Conservation (phyloP, 1,139 yeast species). For the Candida tetrigidarum region DNA sequence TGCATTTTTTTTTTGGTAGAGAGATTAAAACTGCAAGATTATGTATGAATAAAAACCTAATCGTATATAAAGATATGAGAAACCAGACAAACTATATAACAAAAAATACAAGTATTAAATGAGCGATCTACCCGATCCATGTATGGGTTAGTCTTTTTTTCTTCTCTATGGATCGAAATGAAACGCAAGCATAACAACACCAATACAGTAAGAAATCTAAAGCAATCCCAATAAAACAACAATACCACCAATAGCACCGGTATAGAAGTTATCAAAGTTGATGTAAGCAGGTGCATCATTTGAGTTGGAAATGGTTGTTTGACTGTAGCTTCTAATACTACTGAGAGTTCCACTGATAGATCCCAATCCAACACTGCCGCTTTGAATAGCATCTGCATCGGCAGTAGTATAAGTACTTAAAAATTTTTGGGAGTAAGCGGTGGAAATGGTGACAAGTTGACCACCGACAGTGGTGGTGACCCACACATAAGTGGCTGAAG, state of each 20-base stretch:
- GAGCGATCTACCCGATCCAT: too few species aligned
- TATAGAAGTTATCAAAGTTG: slow-evolving; percentile 8
- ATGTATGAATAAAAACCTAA: not conserved
- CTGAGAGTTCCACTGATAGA: slow-evolving; percentile 39
- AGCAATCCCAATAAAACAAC: slow-evolving; percentile 14
- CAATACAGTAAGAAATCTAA: slow-evolving; percentile 2
- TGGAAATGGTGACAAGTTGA: slow-evolving; percentile 28
- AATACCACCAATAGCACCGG: slow-evolving; percentile 13
- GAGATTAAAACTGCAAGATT: not conserved
- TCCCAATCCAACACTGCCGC: slow-evolving; percentile 45
- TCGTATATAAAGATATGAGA: not conserved
- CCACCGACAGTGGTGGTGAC: slow-evolving; percentile 42
- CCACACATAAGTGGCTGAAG: slow-evolving; percentile 33
- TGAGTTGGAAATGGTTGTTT: slow-evolving; percentile 27
- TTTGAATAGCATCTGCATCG: slow-evolving; percentile 20
- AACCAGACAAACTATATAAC: not conserved
- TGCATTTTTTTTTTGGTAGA: not conserved
- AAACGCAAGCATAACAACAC: too few species aligned
- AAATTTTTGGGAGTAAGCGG: slow-evolving; percentile 37
- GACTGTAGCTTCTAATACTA: slow-evolving; percentile 33
- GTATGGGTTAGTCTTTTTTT: not conserved
- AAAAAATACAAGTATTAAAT: not conserved
- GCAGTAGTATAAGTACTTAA: slow-evolving; percentile 28
- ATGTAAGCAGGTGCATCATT: slow-evolving; percentile 6
- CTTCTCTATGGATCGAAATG: not conserved